These are phyloP conservation scores for Penicillium sp. DNA, from an alignment of 2,329 filamentous ascomycete species.

Conservation along the genomic window DNA sequence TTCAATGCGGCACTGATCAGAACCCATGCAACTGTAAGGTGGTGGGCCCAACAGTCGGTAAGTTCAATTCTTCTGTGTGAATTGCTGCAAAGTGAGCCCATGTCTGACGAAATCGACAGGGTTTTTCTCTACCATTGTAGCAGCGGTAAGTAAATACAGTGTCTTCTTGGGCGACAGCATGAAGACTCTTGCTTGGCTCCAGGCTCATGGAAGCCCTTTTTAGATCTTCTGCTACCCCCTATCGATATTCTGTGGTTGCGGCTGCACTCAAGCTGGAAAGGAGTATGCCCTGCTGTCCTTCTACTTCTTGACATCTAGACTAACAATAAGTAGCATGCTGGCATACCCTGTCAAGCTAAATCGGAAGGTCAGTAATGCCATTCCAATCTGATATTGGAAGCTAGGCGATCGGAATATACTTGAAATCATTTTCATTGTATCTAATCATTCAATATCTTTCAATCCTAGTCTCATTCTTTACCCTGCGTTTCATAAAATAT, in stretches of 20 bases:
- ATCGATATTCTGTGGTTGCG: conserved; percentile 50
- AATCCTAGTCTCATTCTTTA: background rate
- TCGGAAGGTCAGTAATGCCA: conserved; percentile 43
- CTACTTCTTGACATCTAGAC: background rate
- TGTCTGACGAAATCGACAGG: conserved; percentile 18
- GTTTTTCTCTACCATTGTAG: conserved; percentile 41
- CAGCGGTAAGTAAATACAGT: conserved; percentile 40
- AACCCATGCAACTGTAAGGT: conserved; percentile 52
- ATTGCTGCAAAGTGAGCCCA: background rate
- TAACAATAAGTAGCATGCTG: conserved; percentile 39
- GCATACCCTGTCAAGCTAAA: conserved; percentile 47
- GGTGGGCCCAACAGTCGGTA: conserved; percentile 48
- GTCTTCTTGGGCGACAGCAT: background rate
- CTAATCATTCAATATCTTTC: background rate
- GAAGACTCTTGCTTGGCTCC: background rate
- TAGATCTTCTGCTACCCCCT: conserved; percentile 50
- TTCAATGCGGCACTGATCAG: conserved; percentile 50
- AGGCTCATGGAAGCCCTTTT: conserved; percentile 3
- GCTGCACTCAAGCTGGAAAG: conserved; percentile 46
- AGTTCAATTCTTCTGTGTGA: conserved; percentile 6
- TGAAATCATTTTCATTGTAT: background rate
- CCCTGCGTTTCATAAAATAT: background rate
- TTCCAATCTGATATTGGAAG: conserved; percentile 37
- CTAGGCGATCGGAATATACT: background rate
- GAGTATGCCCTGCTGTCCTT: conserved; percentile 35